These are phyloP conservation scores for Trypanosoma congolense DNA, from an alignment of 208 protist genomes.

Conservation along the genomic window DNA sequence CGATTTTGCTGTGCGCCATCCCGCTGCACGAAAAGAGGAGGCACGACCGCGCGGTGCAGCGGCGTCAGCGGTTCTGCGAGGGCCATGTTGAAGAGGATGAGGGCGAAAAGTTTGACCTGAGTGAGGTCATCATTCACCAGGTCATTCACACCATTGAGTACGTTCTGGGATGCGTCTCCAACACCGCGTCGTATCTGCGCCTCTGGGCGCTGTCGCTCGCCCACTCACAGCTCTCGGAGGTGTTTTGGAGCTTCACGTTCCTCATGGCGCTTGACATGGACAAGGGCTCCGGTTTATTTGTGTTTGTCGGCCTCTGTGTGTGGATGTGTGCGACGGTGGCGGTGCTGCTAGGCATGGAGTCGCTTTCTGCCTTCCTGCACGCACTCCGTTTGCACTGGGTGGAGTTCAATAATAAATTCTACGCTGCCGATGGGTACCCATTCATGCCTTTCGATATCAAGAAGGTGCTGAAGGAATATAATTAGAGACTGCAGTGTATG, in stretches of 20 bases:
- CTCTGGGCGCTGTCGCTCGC: constrained; percentile 99
- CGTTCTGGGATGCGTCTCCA: constrained; percentile 97
- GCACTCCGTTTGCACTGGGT: constrained; percentile 97
- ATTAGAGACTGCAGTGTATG: constrained; percentile 5
- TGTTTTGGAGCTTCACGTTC: constrained; percentile 87
- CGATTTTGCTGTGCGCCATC: constrained; percentile 81
- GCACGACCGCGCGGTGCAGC: constrained; percentile 34
- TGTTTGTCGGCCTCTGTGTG: constrained; percentile 91
- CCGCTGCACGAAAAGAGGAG: constrained; percentile 65
- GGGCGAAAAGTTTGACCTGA: constrained; percentile 87
- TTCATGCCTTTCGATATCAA: constrained; percentile 90
- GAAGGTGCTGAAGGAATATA: constrained; percentile 41
- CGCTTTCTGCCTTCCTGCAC: constrained; percentile 98
- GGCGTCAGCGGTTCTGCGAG: background rate
- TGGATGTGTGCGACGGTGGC: constrained; percentile 95
- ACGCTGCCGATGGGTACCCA: constrained; percentile 87
- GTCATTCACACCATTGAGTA: constrained; percentile 99
- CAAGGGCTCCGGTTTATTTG: constrained; percentile 51
- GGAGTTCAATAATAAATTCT: constrained; percentile 98
- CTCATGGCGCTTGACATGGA: constrained; percentile 63
- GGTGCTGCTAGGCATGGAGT: constrained; percentile 98
- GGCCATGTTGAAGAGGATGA: constrained; percentile 34
- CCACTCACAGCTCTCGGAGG: constrained; percentile 95
- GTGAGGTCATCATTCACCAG: constrained; percentile 96
- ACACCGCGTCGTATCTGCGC: constrained; percentile 99